Percentiles rank a stretch among this genome's conserved stretches.
These are phyloP conservation scores for Thalassiosira hispida DNA, from an alignment of 352 stramenopile genomes.

Conservation along the genomic window DNA sequence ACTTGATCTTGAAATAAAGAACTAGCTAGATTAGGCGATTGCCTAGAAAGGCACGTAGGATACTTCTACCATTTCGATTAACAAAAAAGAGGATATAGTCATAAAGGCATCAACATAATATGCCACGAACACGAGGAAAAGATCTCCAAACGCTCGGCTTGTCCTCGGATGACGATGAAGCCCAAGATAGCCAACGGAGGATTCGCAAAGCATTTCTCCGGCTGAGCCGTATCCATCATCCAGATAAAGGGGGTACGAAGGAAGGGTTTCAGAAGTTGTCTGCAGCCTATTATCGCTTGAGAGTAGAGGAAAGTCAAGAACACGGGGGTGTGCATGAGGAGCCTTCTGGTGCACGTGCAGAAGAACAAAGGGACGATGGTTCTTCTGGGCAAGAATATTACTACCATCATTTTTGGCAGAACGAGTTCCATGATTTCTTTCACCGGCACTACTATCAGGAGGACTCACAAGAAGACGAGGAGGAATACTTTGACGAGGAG, in stretches of 20 bases:
- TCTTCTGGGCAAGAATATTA: too few relatives aligned
- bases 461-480: neutral
- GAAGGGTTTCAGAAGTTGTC: conserved; percentile 18
- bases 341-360: too few relatives aligned
- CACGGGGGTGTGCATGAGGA: too few relatives aligned
- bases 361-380: neutral
- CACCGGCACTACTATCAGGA: neutral
- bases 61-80: too few relatives aligned
- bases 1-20: too few relatives aligned
- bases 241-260: conserved; percentile 17
- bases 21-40: too few relatives aligned
- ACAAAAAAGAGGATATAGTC: too few relatives aligned
- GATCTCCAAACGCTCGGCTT: too few relatives aligned
- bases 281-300: neutral
- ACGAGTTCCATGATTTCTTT: neutral
- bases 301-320: too few relatives aligned
- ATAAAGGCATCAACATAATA: too few relatives aligned
- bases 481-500: neutral
- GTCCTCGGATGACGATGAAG: conserved; percentile 17
- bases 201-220: conserved; percentile 11
- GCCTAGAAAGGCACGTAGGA: too few relatives aligned
- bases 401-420: neutral
- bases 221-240: conserved; percentile 5
- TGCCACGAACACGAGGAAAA: too few relatives aligned
- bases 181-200: conserved; percentile 9